Conservation (phyloP, 1,139 yeast species). For the Blastobotrys ciferrii region DNA sequence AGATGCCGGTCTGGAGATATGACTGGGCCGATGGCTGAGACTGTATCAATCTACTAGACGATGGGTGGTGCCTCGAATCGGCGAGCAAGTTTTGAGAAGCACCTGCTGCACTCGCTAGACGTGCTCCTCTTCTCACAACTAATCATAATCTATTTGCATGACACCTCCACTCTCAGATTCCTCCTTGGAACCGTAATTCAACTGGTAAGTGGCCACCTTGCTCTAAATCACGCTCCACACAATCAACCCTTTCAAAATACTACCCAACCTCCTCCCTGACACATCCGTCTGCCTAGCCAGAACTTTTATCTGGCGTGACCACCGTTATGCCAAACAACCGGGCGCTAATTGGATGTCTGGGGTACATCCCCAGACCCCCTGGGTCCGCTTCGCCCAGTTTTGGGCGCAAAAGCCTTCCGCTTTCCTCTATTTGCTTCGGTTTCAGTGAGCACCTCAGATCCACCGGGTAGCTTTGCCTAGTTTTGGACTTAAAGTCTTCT, state of each 20-base stretch:
- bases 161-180: constrained; percentile 28
- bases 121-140: constrained; percentile 27
- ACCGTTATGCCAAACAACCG: no score
- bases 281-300: no score
- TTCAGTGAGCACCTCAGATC: no score
- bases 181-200: constrained; percentile 28
- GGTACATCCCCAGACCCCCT: no score
- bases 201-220: constrained; percentile 15
- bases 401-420: no score
- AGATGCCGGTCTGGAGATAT: not conserved
- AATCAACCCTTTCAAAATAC: not conserved
- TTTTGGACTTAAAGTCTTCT: no score
- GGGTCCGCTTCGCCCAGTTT: no score
- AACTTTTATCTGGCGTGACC: no score
- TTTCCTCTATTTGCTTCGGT: no score
- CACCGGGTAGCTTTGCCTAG: no score
- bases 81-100: constrained; percentile 27
- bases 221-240: not conserved
- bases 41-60: not conserved
- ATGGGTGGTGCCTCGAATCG: constrained; percentile 8
- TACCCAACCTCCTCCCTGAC: no score
- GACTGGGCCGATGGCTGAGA: not conserved
- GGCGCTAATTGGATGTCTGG: no score
- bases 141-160: constrained; percentile 30
- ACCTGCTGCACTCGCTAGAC: constrained; percentile 27